phyloP scores from a whole-genome alignment of 352 stramenopile genomes.

The Phytopythium delawarense region DNA sequence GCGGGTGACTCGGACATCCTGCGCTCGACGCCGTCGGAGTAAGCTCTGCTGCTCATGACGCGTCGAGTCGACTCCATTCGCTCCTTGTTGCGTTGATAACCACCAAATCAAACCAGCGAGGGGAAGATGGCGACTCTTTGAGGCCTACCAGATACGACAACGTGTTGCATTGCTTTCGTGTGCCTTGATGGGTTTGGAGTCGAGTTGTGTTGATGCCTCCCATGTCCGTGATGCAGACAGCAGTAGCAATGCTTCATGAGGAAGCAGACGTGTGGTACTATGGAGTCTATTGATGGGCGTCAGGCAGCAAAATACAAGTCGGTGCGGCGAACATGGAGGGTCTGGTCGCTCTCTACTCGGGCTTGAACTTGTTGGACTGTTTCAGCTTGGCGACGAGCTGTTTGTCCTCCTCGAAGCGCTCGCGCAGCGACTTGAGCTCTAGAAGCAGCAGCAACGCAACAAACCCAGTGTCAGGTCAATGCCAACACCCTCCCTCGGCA shows the following conservation, averaged over 20 bases:
- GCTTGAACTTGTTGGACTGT: slow-evolving; percentile 73
- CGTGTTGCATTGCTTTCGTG: background rate
- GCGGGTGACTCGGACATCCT: slow-evolving; percentile 99
- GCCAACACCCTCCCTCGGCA: background rate
- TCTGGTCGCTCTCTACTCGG: slow-evolving; percentile 37
- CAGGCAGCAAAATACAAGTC: background rate
- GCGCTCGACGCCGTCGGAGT: slow-evolving; percentile 56
- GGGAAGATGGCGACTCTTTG: slow-evolving; percentile 9
- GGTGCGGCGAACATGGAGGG: background rate
- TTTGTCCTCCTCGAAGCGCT: slow-evolving; percentile 82
- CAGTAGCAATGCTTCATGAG: background rate
- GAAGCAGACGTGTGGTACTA: background rate
- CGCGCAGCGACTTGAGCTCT: slow-evolving; percentile 80
- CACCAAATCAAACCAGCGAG: background rate
- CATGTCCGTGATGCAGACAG: background rate
- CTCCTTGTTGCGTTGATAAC: background rate
- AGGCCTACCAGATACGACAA: background rate
- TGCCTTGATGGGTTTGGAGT: background rate
- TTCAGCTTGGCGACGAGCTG: slow-evolving; percentile 81
- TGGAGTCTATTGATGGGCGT: background rate
- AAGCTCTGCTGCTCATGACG: slow-evolving; percentile 20
- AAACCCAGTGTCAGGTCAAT: background rate
- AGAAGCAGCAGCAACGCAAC: slow-evolving; percentile 7
- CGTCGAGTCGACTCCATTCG: background rate
- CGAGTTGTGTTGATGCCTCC: background rate